phyloP scores from a whole-genome alignment of 2,329 filamentous ascomycete genomes.

The Calonectria naviculata region DNA sequence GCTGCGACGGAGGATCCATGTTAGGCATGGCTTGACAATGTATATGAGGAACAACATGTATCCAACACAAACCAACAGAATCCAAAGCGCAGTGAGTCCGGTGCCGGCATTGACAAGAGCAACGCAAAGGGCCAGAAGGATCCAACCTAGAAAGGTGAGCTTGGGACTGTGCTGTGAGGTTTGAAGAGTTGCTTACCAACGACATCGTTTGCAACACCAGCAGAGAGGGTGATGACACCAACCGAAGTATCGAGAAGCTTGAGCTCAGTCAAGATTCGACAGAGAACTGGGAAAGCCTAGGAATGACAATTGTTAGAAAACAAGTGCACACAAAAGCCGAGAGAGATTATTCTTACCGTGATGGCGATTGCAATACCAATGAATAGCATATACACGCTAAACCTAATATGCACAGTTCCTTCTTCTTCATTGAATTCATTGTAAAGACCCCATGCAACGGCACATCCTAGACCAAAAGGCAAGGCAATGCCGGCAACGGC shows the following conservation, averaged over 20 bases:
- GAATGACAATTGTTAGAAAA: background rate
- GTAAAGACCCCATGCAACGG: constrained; percentile 84
- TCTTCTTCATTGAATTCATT: constrained; percentile 70
- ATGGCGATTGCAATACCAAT: constrained; percentile 94
- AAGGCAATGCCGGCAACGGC: constrained; percentile 81
- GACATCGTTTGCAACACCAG: constrained; percentile 90
- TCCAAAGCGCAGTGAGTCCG: constrained; percentile 85
- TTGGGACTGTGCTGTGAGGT: fast-evolving
- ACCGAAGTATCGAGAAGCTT: constrained; percentile 86
- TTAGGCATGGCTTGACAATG: constrained; percentile 77
- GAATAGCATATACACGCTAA: constrained; percentile 72
- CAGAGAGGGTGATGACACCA: constrained; percentile 87
- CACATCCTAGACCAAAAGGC: constrained; percentile 84
- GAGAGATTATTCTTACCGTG: constrained; percentile 64
- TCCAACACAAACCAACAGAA: constrained; percentile 79
- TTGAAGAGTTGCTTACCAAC: constrained; percentile 18
- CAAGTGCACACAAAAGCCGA: background rate
- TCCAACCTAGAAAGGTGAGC: constrained; percentile 65
- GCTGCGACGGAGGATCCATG: constrained; percentile 77
- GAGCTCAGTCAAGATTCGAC: constrained; percentile 89
- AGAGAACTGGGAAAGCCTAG: constrained; percentile 80
- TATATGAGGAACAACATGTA: constrained; percentile 82
- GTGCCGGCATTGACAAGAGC: constrained; percentile 88
- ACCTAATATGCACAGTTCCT: constrained; percentile 53
- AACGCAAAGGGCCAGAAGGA: constrained; percentile 92